Evolutionary conservation across 176 grass and related monocot genomes (phyloP).

Genomic region (Zea luxurians): DNA sequence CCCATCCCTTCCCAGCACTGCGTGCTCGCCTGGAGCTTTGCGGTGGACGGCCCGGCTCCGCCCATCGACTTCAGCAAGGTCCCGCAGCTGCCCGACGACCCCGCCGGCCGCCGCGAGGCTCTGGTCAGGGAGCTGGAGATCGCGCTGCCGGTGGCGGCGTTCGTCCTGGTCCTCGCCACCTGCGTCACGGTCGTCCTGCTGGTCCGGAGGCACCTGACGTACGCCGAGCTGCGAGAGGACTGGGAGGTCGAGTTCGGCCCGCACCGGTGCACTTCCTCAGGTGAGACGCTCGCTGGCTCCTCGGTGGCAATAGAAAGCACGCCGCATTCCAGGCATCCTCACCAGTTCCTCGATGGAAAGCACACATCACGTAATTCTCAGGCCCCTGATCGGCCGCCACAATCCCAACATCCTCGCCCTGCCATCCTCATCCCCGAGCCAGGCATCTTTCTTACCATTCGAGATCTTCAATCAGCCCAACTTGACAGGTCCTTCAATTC

Average conservation of each 20-base stretch:
- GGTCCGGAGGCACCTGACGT: neutral
- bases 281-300: too few species aligned
- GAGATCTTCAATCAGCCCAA: too few species aligned
- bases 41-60: slow-evolving; percentile 31
- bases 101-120: neutral
- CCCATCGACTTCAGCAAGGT: slow-evolving; percentile 34
- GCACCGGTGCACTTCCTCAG: too few species aligned
- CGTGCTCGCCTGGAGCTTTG: slow-evolving; percentile 76
- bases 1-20: slow-evolving; percentile 33
- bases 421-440: too few species aligned
- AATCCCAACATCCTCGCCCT: too few species aligned
- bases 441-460: too few species aligned
- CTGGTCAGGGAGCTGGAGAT: neutral
- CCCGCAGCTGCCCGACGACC: slow-evolving; percentile 32
- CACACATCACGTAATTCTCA: too few species aligned
- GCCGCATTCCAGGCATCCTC: too few species aligned
- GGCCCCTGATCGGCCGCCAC: too few species aligned
- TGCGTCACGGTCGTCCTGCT: neutral
- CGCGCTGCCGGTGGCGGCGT: neutral
- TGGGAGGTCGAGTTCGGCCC: slow-evolving; percentile 17
- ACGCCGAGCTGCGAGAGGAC: slow-evolving; percentile 10
- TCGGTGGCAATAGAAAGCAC: too few species aligned
- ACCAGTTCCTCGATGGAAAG: too few species aligned
- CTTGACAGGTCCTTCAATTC: too few species aligned
- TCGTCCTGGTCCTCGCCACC: neutral